These are phyloP conservation scores for Fusarium sp. DNA, from an alignment of 2,329 filamentous ascomycete species.

Conservation along the genomic window DNA sequence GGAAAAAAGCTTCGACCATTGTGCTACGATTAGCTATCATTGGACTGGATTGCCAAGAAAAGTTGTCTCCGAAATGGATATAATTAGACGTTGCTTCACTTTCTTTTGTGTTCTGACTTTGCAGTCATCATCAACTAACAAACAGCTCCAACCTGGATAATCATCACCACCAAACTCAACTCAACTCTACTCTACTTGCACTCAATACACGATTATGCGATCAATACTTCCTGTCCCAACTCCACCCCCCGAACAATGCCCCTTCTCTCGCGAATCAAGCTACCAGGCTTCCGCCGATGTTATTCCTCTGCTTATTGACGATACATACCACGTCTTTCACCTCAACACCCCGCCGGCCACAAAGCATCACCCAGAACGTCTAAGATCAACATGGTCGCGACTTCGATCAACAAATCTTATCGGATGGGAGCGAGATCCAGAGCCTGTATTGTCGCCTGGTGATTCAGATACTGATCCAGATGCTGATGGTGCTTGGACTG, in stretches of 20 bases:
- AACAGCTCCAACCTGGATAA: constrained; percentile 19
- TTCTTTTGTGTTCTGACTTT: neutral
- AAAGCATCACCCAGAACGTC: constrained; percentile 50
- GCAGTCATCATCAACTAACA: neutral
- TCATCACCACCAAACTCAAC: neutral
- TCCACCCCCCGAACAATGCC: constrained; percentile 45
- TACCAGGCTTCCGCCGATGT: constrained; percentile 52
- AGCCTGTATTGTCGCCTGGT: constrained; percentile 43
- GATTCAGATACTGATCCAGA: constrained; percentile 42
- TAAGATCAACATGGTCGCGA: constrained; percentile 51
- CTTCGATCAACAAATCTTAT: constrained; percentile 48
- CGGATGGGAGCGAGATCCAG: constrained; percentile 48
- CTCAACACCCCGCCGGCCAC: constrained; percentile 50
- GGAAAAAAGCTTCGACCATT: constrained; percentile 13
- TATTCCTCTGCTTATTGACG: constrained; percentile 53
- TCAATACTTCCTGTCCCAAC: constrained; percentile 36
- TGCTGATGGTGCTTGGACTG: constrained; percentile 53
- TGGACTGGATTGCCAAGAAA: constrained; percentile 1
- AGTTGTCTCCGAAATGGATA: constrained; percentile 23
- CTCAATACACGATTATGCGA: constrained; percentile 26
- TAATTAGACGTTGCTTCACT: constrained; percentile 17
- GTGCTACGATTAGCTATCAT: neutral
- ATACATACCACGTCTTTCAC: constrained; percentile 55
- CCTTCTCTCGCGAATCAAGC: constrained; percentile 47
- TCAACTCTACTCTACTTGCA: neutral